Conservation (phyloP, 2,329 filamentous ascomycete genomes). For the Fusarium odoratissimum region DNA sequence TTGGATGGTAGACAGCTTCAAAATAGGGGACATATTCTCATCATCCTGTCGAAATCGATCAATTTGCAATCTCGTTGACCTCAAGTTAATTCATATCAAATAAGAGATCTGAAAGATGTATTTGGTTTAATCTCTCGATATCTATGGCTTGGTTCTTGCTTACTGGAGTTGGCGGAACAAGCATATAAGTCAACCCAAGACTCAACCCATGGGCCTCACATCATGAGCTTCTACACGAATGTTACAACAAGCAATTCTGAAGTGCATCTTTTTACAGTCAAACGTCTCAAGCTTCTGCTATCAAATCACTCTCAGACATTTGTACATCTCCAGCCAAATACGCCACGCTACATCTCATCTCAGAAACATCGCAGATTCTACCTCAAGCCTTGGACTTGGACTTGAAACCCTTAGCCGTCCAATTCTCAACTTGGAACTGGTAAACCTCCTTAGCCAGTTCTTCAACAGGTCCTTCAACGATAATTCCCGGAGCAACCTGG, state of each 20-base stretch:
- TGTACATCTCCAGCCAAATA: background rate
- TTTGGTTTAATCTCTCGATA: background rate
- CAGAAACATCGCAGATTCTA: background rate
- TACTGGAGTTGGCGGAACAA: background rate
- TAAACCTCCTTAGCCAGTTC: constrained; percentile 47
- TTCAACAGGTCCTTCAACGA: constrained; percentile 47
- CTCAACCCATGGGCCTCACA: background rate
- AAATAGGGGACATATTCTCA: fast-evolving
- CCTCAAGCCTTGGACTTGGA: constrained; percentile 18
- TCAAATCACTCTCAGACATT: background rate
- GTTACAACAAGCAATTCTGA: background rate
- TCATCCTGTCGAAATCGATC: fast-evolving
- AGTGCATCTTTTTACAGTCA: background rate
- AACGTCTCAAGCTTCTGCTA: background rate
- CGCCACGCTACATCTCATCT: background rate
- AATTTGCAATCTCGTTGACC: background rate
- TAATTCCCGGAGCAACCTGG: constrained; percentile 46
- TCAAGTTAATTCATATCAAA: background rate
- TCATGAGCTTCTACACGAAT: background rate
- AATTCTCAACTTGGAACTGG: constrained; percentile 43
- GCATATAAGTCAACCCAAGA: background rate
- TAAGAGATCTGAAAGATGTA: background rate
- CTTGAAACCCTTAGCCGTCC: constrained; percentile 29
- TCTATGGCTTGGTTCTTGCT: background rate
- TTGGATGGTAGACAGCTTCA: background rate